These are phyloP conservation scores for Triadica sebifera DNA, from an alignment of 345 rosid genomes.

Conservation along the genomic window DNA sequence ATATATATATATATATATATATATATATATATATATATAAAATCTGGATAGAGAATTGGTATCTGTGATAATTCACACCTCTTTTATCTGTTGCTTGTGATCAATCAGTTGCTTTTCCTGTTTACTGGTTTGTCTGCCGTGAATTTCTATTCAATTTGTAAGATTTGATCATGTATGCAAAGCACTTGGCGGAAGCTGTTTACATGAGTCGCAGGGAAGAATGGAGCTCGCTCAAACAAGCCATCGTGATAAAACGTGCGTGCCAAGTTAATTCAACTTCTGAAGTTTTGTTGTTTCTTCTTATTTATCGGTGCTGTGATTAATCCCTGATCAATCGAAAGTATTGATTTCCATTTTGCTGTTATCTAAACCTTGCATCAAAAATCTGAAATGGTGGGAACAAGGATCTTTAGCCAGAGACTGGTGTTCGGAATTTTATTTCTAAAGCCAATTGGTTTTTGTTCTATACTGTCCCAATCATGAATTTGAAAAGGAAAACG, in stretches of 20 bases:
- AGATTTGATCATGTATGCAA: background rate
- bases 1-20: constrained; percentile 2
- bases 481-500: too few species aligned
- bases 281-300: background rate
- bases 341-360: background rate
- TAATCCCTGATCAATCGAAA: background rate
- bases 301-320: background rate
- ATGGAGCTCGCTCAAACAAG: background rate
- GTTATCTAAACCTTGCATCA: too few species aligned
- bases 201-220: background rate
- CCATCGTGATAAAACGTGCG: background rate
- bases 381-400: too few species aligned
- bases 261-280: background rate
- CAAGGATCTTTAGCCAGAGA: too few species aligned
- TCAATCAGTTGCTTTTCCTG: background rate
- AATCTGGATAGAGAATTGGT: constrained; percentile 9
- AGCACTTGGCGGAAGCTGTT: background rate
- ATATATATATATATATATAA: constrained; percentile 1
- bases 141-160: background rate
- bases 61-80: constrained; percentile 14
- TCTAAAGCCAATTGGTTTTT: too few species aligned
- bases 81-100: background rate
- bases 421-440: too few species aligned
- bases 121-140: background rate
- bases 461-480: too few species aligned